A percentile compares a stretch with the other conserved stretches of the same genome.
phyloP scores from a whole-genome alignment of 495 filamentous ascomycete genomes.

The Penicillium paxilli region DNA sequence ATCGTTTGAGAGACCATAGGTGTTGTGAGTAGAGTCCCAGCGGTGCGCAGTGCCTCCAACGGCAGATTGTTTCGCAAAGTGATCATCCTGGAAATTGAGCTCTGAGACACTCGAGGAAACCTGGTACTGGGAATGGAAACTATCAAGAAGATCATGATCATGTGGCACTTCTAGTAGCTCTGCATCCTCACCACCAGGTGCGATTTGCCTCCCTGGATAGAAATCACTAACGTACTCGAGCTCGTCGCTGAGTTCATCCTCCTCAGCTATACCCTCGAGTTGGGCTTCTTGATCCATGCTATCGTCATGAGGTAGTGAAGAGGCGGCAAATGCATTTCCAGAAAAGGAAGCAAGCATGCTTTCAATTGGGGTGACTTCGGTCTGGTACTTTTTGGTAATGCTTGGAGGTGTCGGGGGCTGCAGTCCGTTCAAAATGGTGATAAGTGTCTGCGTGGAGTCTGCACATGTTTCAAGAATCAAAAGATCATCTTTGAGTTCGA shows the following conservation, averaged over 20 bases:
- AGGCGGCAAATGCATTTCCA: slow-evolving; percentile 70
- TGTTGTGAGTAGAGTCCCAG: slow-evolving; percentile 75
- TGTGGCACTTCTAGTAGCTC: slow-evolving; percentile 35
- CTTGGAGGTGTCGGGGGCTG: slow-evolving; percentile 79
- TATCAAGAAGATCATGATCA: slow-evolving; percentile 58
- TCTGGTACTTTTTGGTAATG: slow-evolving; percentile 80
- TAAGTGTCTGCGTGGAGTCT: slow-evolving; percentile 93
- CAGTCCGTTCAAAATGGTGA: slow-evolving; percentile 76
- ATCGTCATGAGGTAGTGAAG: slow-evolving; percentile 12
- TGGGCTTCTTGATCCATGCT: slow-evolving; percentile 10
- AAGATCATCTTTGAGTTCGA: slow-evolving; percentile 81
- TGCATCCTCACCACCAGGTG: slow-evolving; percentile 34
- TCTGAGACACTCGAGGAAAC: slow-evolving; percentile 49
- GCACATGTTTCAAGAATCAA: slow-evolving; percentile 93
- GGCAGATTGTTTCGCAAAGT: slow-evolving; percentile 65
- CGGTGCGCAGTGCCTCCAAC: slow-evolving; percentile 69
- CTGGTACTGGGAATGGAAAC: slow-evolving; percentile 58
- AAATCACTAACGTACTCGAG: slow-evolving; percentile 66
- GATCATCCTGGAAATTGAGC: slow-evolving; percentile 75
- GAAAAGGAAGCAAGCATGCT: slow-evolving; percentile 90
- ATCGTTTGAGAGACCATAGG: slow-evolving; percentile 66
- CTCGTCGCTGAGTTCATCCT: slow-evolving; percentile 48
- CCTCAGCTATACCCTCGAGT: slow-evolving; percentile 14
- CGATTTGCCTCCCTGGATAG: slow-evolving; percentile 43
- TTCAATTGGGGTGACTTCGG: slow-evolving; percentile 78